Percentiles rank a stretch among this genome's conserved stretches.
Conservation (phyloP, 192 early-diverging fungal genomes). For the Spinellus fusiger region DNA sequence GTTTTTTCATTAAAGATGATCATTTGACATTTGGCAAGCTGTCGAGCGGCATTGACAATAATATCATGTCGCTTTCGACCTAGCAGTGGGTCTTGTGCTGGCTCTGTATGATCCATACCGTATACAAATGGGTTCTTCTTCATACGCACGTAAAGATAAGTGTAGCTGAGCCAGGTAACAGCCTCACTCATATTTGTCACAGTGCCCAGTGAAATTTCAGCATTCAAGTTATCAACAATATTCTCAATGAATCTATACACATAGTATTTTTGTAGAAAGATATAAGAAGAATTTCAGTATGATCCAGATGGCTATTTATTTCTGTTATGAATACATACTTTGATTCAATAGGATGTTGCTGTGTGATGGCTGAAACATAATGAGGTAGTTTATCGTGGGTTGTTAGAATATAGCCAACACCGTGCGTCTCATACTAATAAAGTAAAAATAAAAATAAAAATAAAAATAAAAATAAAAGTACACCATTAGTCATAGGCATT, state of each 20-base stretch:
- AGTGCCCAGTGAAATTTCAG: constrained; percentile 92
- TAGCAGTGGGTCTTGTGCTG: constrained; percentile 73
- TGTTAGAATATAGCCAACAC: constrained; percentile 93
- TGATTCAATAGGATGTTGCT: constrained; percentile 97
- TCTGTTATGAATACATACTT: constrained; percentile 27
- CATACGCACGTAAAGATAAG: constrained; percentile 96
- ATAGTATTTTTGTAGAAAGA: neutral
- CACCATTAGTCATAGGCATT: neutral
- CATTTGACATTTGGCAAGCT: constrained; percentile 84
- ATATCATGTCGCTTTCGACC: constrained; percentile 78
- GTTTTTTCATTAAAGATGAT: constrained; percentile 81
- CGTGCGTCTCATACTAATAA: constrained; percentile 76
- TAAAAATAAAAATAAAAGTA: neutral
- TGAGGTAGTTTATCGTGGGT: constrained; percentile 89
- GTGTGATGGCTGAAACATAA: constrained; percentile 91
- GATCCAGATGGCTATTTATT: neutral
- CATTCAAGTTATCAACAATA: constrained; percentile 93
- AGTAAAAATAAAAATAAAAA: constrained; percentile 2
- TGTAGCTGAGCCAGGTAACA: constrained; percentile 95
- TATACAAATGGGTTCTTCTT: constrained; percentile 91
- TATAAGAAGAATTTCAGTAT: neutral
- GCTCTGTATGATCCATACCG: constrained; percentile 75
- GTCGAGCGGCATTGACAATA: constrained; percentile 66
- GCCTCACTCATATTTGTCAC: constrained; percentile 95
- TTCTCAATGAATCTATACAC: constrained; percentile 65